phyloP scores from a whole-genome alignment of 1,284 basidiomycete species.

The Cryptococcus sp. region DNA sequence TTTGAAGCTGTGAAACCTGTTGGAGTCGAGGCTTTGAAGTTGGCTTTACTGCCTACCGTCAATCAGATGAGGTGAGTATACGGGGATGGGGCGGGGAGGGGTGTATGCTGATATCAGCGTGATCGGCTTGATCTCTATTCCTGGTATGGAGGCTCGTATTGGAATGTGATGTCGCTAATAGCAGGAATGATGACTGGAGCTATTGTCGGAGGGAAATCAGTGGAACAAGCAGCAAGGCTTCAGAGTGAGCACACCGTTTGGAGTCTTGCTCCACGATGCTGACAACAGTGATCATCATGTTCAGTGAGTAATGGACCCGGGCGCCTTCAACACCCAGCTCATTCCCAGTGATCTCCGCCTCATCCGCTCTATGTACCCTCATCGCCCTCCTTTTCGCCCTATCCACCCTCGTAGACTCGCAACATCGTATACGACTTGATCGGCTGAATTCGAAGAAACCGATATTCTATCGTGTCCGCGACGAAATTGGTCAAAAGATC shows the following conservation, averaged over 20 bases:
- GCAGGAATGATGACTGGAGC: slow-evolving; percentile 82
- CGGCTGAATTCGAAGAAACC: slow-evolving; percentile 58
- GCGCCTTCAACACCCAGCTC: not conserved
- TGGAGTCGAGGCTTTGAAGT: slow-evolving; percentile 66
- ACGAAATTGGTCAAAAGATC: slow-evolving; percentile 28
- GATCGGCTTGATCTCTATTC: slow-evolving; percentile 64
- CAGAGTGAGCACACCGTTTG: slow-evolving; percentile 54
- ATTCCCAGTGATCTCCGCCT: slow-evolving; percentile 62
- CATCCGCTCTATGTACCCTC: slow-evolving; percentile 64
- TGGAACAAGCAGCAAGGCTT: slow-evolving; percentile 73
- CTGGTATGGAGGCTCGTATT: slow-evolving; percentile 22
- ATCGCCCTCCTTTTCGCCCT: slow-evolving; percentile 60
- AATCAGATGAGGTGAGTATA: slow-evolving; percentile 71
- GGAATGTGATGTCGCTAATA: not conserved
- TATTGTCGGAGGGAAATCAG: slow-evolving; percentile 74
- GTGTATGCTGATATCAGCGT: slow-evolving; percentile 53
- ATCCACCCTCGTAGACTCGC: slow-evolving; percentile 60
- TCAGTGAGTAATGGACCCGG: slow-evolving; percentile 49
- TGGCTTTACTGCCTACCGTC: slow-evolving; percentile 72
- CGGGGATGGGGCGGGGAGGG: not conserved
- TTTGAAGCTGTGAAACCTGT: slow-evolving; percentile 75
- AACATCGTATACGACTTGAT: slow-evolving; percentile 67
- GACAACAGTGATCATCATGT: slow-evolving; percentile 70
- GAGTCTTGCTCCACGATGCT: not conserved
- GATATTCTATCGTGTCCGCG: slow-evolving; percentile 52